A percentile compares a stretch with the other conserved stretches of the same genome.
phyloP scores from a whole-genome alignment of 441 rosid species.

The Croton setiger region DNA sequence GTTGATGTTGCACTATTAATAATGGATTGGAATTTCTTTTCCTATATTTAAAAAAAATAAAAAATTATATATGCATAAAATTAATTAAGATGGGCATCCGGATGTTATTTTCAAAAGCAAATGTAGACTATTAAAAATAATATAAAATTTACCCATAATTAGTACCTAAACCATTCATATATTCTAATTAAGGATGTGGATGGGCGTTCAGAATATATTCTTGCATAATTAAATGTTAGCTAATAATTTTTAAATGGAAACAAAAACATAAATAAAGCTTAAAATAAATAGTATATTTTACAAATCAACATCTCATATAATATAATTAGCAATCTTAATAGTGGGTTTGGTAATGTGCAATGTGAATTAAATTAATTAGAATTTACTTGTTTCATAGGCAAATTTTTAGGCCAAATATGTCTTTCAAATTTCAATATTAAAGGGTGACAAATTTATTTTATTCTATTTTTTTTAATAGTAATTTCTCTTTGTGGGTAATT shows the following conservation, averaged over 20 bases:
- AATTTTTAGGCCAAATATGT: too few species aligned
- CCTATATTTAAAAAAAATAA: too few species aligned
- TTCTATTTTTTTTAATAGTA: too few species aligned
- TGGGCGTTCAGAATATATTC: slow-evolving; percentile 4
- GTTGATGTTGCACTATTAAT: too few species aligned
- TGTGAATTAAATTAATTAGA: slow-evolving; percentile 5
- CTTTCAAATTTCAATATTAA: not conserved
- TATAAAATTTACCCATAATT: slow-evolving; percentile 3
- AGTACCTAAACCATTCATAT: not conserved
- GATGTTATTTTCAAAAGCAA: slow-evolving; percentile 1
- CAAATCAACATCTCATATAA: not conserved
- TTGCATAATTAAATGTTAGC: not conserved
- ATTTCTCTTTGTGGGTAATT: too few species aligned
- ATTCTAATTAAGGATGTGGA: not conserved
- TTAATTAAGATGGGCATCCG: not conserved
- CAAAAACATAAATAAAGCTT: not conserved
- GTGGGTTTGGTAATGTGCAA: slow-evolving; percentile 8
- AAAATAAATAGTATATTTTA: not conserved
- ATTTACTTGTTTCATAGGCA: too few species aligned
- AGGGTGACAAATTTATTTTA: too few species aligned
- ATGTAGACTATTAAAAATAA: not conserved
- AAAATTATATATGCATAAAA: not conserved
- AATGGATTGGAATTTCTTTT: too few species aligned
- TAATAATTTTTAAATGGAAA: not conserved
- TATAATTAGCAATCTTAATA: not conserved